Base-by-base conservation (phyloP, 306 rosid genomes). In the Pyrus bretschneideri region DNA sequence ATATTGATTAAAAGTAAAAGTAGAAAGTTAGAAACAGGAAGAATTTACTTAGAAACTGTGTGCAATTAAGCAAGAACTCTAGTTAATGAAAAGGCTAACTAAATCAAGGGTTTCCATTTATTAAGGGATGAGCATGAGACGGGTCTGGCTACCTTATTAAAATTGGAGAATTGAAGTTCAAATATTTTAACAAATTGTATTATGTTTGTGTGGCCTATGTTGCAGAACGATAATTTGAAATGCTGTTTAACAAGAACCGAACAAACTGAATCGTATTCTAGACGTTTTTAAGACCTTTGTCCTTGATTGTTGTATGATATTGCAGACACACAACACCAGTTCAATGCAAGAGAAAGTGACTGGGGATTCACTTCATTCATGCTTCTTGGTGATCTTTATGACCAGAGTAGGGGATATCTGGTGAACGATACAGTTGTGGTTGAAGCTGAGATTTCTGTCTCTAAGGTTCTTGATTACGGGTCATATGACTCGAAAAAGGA, bases 331-430 rank as follows among this genome's bases (percentile, higher is more conserved):
- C 92, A 90, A 15, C 98, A 93, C 78, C 96, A 91, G 77, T 93
- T 93, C 81, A 89, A 90, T 87, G 91, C 88, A 9, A 89, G 94
- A 65, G 98, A 89, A 81, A 89, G 97, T 69, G 97, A 94, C 64
- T 91, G 97, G 98, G 98, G 98, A 51, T 94, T 94, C 78, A 84
- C 93, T 12, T 84, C 88, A 54, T 94, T 89, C 83, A 94, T 94
- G 98, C 92, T 90, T 59, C 95, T 94, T 1, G 58, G 88, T 86
- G 97, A 94, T 58, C 83, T 94, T 70, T 90, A 86, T 80, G 98
- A 90, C 72, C 88, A 92, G 30, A 29, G 74, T 79, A 82, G 93
- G 79, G 97, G 98, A 13, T 94, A 91, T 84, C 82, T 94, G 65
- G 86, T 90, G 75, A 87, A 90, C 44, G 97, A 91, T 70, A 85